These are phyloP conservation scores for Leccinum broughii DNA, from an alignment of 768 basidiomycete genomes.

Conservation along the genomic window DNA sequence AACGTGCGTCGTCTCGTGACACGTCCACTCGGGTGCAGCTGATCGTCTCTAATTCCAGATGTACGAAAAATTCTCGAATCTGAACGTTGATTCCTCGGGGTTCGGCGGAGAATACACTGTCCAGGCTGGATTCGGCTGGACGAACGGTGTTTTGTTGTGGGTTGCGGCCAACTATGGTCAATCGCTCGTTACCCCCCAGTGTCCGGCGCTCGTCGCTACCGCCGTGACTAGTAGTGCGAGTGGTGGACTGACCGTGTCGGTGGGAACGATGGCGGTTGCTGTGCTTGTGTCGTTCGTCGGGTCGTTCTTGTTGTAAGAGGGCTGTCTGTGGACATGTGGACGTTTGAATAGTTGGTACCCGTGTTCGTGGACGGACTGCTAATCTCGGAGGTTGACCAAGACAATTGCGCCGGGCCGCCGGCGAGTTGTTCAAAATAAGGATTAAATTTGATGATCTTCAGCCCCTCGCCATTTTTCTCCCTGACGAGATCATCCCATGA, in stretches of 20 bases:
- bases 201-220: constrained; percentile 47
- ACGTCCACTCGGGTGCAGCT: not conserved
- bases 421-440: no score
- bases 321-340: not conserved
- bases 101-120: constrained; percentile 87
- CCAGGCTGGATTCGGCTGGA: constrained; percentile 88
- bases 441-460: no score
- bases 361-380: no score
- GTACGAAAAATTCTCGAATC: constrained; percentile 85
- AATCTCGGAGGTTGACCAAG: no score
- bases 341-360: not conserved
- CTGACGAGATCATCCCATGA: no score
- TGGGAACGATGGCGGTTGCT: not conserved
- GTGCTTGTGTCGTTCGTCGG: constrained; percentile 5
- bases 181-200: constrained; percentile 58
- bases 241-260: not conserved
- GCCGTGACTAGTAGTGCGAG: not conserved
- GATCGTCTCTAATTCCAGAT: constrained; percentile 45
- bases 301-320: constrained; percentile 1
- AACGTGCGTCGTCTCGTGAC: constrained; percentile 52
- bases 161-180: constrained; percentile 66
- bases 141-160: constrained; percentile 81
- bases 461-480: no score
- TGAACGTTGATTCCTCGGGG: constrained; percentile 78
- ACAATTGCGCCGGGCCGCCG: no score